These are phyloP conservation scores for Chytriomyces sp. DNA, from an alignment of 192 early-diverging fungal species.

Conservation along the genomic window DNA sequence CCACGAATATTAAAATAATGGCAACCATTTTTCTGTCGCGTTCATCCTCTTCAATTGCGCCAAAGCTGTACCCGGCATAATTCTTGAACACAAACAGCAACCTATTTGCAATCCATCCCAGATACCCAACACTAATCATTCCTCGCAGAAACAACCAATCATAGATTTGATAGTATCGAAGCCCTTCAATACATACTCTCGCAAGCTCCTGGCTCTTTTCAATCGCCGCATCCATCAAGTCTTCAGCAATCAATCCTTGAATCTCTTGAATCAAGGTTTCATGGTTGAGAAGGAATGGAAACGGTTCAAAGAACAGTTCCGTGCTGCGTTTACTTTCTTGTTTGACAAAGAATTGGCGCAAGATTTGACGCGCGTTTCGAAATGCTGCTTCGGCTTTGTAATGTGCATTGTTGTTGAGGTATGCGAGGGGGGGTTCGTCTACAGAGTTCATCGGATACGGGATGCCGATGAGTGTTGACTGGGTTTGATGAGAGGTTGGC, in stretches of 20 bases:
- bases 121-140: constrained; percentile 80
- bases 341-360: constrained; percentile 88
- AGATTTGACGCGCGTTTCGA: constrained; percentile 83
- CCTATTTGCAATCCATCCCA: constrained; percentile 90
- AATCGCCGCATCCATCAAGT: constrained; percentile 73
- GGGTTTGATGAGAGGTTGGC: too few relatives aligned
- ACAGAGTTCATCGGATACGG: constrained; percentile 93
- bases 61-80: constrained; percentile 57
- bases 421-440: constrained; percentile 81
- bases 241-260: constrained; percentile 61
- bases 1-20: constrained; percentile 36
- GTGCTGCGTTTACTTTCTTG: constrained; percentile 73
- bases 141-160: constrained; percentile 93
- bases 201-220: constrained; percentile 66
- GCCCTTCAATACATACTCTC: constrained; percentile 72
- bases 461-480: constrained; percentile 84
- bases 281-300: constrained; percentile 58
- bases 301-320: constrained; percentile 83
- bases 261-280: constrained; percentile 43
- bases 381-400: constrained; percentile 79
- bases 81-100: constrained; percentile 75
- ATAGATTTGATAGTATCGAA: constrained; percentile 95
- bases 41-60: neutral
- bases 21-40: neutral
- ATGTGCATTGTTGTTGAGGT: constrained; percentile 71